Base-by-base conservation (phyloP, 2,329 filamentous ascomycete genomes). In the Aotearoamyces nothofagi region DNA sequence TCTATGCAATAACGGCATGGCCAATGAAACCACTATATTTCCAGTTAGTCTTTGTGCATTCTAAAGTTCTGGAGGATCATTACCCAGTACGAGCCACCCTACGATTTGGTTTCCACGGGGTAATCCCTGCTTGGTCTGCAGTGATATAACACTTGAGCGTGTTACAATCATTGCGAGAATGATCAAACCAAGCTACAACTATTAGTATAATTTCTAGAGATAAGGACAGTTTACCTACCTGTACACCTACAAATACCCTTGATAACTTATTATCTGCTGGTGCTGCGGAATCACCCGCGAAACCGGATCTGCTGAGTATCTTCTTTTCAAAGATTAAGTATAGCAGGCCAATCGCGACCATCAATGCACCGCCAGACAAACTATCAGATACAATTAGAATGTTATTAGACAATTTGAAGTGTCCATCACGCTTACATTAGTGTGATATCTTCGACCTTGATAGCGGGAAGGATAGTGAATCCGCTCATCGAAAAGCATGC, bases 381-480 rank as follows among this genome's bases (percentile, higher is more conserved):
- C 80, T 87, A 34, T 35, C 4, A 50, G 35, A 84, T 56, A 40
- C 80, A 87, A 34, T n/a, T 20, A 20, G 19, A 20, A n/a, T 20
- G 35, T 11, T 9, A n/a, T 47, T 26, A 46, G 29, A 37, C 17
- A 29, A 22, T 17, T 24, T 23, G 6, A n/a, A 13, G 9, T 28
- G 4, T 10, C 14, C 17, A n/a, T 12, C 8, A 28, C 6, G 56
- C 68, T 49, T 59, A 86, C 77, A 93, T 83, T 15, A 82, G 60
- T 31, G 60, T 63, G 4, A 83, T 50, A 41, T 78, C 70, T 48
- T 98, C 92, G 1, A 71, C 58, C 52, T 96, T 98, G 52, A 80
- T 76, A 2, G 82, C 90, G 1, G 82, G 79, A 2, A 98, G 61
- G 9, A 96, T 55, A 0, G 90, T 98, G 46, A 98, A 98, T 3